Evolutionary conservation across 441 rosid genomes (phyloP).

Genomic region (Omphalea diandra): DNA sequence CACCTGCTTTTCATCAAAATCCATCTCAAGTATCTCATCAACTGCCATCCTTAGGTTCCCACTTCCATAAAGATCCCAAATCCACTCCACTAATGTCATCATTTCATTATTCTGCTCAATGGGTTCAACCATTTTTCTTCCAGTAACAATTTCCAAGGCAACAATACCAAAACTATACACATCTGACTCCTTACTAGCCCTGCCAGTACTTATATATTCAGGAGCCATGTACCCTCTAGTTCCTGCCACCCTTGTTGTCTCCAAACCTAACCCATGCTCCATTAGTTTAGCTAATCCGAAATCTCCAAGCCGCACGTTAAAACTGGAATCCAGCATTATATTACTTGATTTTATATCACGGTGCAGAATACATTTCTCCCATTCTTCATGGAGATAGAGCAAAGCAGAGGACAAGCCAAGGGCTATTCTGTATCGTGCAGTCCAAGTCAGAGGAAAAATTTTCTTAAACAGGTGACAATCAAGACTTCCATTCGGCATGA

Average conservation of each 20-base stretch:
- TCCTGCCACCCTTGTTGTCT: slow-evolving; percentile 43
- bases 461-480: slow-evolving; percentile 42
- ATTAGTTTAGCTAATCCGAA: slow-evolving; percentile 48
- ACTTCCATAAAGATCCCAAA: too few species aligned
- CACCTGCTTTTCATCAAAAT: slow-evolving; percentile 28
- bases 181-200: too few species aligned
- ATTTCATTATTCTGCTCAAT: not conserved
- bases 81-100: slow-evolving; percentile 39
- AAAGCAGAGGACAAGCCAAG: slow-evolving; percentile 45
- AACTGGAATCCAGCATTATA: slow-evolving; percentile 44
- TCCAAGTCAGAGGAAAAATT: slow-evolving; percentile 36
- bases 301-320: slow-evolving; percentile 49
- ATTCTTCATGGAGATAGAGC: slow-evolving; percentile 51
- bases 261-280: slow-evolving; percentile 44
- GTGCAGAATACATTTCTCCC: too few species aligned
- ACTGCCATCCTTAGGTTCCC: slow-evolving; percentile 20
- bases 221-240: too few species aligned
- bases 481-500: slow-evolving; percentile 56
- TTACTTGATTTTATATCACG: slow-evolving; percentile 53
- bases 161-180: slow-evolving; percentile 47
- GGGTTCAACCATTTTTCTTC: not conserved
- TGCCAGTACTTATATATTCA: too few species aligned
- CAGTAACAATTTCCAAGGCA: slow-evolving; percentile 31
- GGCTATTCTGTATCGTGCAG: slow-evolving; percentile 34
- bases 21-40: slow-evolving; percentile 27